Evolutionary conservation across 768 basidiomycete genomes (phyloP), one percentile per base, ranked within the genome.

Genomic region (Suillus decipiens): DNA sequence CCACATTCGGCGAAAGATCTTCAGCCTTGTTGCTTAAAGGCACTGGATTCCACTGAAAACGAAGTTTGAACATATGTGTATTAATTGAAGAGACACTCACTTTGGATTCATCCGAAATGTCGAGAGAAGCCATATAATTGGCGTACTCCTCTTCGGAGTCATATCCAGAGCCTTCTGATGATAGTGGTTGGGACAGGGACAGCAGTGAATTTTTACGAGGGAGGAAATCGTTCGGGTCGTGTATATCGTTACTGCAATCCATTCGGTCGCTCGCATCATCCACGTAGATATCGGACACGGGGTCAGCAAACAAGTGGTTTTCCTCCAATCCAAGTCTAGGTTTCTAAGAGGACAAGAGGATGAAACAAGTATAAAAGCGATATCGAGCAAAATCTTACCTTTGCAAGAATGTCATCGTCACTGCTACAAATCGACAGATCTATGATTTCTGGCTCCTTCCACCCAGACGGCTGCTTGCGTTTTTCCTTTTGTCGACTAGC

Each of bases 11-110:
- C 0, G 72, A 72, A 62, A 73, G 61, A 42, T 75, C 71, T 64
- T 76, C 75, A n/a, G 73, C 75, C 60, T 68, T 75, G 36, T 75
- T 75, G 41, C 69, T 63, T 41, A 64, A 64, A 0, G 75, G 72
- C 17, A 67, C 37, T 28, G 71, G 66, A 22, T 63, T 58, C 74
- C 74, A 75, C 74, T 75, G 59, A 24, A 5, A 55, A 48, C 22
- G 41, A 60, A 50, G 57, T 15, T n/a, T 1, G 33, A 22, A 33
- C 11, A 59, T 15, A 39, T 12, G 9, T 59, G 31, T 24, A 24
- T 5, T 10, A 43, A 5, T 34, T 24, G 14, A 47, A 6, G 51
- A 10, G 17, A 22, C 19, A 43, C 63, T 33, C 57, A 75, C 74
- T 53, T 76, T 69, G 45, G 61, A 50, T 11, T 75, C 74, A 41